Evolutionary conservation across 352 stramenopile genomes (phyloP), one percentile per base, ranked within the genome.

Genomic region (Aphanomyces cochlioides): DNA sequence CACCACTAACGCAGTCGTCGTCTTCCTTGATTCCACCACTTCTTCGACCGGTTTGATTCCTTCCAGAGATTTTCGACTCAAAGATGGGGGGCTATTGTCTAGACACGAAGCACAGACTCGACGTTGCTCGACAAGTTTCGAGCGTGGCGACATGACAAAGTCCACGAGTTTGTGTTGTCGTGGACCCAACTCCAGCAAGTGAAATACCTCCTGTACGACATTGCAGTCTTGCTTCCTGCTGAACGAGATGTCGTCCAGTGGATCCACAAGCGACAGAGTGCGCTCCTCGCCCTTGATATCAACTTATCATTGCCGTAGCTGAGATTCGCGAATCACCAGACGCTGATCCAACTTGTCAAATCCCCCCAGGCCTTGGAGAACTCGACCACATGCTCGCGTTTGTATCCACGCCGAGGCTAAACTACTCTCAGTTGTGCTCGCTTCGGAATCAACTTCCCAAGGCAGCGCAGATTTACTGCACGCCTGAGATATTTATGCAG

Each of bases 401-500:
- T 10, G 17, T 70, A 8, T 21, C 17, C 5, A 12, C 41, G 28
- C 64, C 64, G 4, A 5, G n/a, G 37, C 64, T 70, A 17, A 63
- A 60, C 17, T 70, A 61, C 12, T 15, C 10, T 4, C 64, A 70
- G 3, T 63, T 70, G 15, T 8, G n/a, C 3, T 21, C 17, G 4
- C 6, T 48, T 7, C 10, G 43, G 4, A 12, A 7, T 37, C n/a
- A 47, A 28, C 21, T 70, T 1, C 47, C 36, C n/a, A 7, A 13
- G 6, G 19, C 59, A 3, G 59, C 41, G 6, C 19, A 36, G 8
- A 15, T 19, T 19, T 70, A 64, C 48, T 45, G 43, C n/a, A 64
- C 54, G 3, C 47, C 64, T 7, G 53, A 56, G 40, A 50, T 70
- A 17, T 70, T 70, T 40, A 13, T 61, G n/a, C 64, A 70, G 36